These are phyloP conservation scores for Saccharomycopsis sp. DNA, from an alignment of 805 yeast genomes.

Conservation along the genomic window DNA sequence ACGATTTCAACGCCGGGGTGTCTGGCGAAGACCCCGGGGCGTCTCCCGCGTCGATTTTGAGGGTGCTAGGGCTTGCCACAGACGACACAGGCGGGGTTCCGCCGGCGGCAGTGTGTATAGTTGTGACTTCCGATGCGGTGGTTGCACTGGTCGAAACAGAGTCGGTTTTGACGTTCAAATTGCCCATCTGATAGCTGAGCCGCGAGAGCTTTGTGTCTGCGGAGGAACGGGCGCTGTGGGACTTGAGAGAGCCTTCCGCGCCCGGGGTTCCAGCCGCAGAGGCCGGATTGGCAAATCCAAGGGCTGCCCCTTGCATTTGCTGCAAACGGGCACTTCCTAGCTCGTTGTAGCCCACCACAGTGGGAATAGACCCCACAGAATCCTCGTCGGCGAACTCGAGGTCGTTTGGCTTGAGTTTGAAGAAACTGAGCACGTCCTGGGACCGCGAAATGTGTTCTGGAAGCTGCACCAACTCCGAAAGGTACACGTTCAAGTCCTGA, in stretches of 20 bases:
- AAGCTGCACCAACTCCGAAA: constrained; percentile 53
- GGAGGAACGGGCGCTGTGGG: constrained; percentile 8
- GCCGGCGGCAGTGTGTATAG: not conserved
- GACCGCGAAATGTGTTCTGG: constrained; percentile 74
- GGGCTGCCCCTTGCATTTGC: not conserved
- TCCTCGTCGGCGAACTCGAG: constrained; percentile 22
- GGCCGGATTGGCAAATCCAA: not conserved
- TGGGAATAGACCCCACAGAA: constrained; percentile 15
- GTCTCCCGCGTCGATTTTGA: not conserved
- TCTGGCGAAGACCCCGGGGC: not conserved
- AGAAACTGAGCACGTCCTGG: constrained; percentile 60
- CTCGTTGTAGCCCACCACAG: constrained; percentile 20
- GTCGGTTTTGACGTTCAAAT: constrained; percentile 14
- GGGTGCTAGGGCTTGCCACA: not conserved
- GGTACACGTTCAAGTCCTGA: constrained; percentile 49
- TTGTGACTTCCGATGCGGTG: constrained; percentile 7
- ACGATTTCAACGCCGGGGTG: not conserved
- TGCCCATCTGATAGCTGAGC: constrained; percentile 14
- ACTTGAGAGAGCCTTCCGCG: constrained; percentile 1
- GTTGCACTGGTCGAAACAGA: constrained; percentile 17
- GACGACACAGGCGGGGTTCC: not conserved
- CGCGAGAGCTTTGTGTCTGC: constrained; percentile 16
- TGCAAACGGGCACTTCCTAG: not conserved
- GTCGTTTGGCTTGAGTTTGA: constrained; percentile 45
- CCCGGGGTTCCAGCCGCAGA: not conserved